Conservation (phyloP, 2,329 filamentous ascomycete genomes). For the Dryadomyces quercivorus region DNA sequence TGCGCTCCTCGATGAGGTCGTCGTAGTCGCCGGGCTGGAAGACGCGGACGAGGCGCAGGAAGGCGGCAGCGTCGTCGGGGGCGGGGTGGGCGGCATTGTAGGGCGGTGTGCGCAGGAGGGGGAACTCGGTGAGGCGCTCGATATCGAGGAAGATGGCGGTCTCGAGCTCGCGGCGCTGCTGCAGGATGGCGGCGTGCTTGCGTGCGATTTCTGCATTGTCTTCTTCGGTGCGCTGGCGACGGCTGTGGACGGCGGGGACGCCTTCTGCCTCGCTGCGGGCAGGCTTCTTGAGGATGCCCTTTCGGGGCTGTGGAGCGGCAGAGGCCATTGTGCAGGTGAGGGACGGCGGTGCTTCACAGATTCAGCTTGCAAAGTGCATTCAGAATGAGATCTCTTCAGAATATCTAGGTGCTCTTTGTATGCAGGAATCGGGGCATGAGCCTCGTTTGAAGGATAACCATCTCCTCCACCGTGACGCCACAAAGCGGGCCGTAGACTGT, state of each 20-base stretch:
- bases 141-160: conserved; percentile 59
- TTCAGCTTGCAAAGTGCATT: no score
- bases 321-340: conserved; percentile 32
- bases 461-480: no score
- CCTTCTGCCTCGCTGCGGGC: conserved; percentile 18
- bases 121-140: conserved; percentile 55
- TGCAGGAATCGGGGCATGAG: not conserved
- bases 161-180: conserved; percentile 71
- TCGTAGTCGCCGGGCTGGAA: conserved; percentile 89
- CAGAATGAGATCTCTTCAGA: no score
- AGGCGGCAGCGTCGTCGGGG: conserved; percentile 46
- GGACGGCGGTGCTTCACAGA: no score
- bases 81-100: conserved; percentile 35
- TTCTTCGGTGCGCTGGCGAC: conserved; percentile 21
- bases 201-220: conserved; percentile 53
- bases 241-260: conserved; percentile 13
- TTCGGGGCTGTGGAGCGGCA: conserved; percentile 24
- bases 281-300: conserved; percentile 51
- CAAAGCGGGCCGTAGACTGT: no score
- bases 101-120: conserved; percentile 21
- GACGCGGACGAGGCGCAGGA: conserved; percentile 53
- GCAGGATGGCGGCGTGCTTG: conserved; percentile 70
- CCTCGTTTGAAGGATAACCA: no score
- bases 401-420: not conserved
- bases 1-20: conserved; percentile 77